Evolutionary conservation across 352 stramenopile genomes (phyloP).

Genomic region (Aphanomyces cochlioides): DNA sequence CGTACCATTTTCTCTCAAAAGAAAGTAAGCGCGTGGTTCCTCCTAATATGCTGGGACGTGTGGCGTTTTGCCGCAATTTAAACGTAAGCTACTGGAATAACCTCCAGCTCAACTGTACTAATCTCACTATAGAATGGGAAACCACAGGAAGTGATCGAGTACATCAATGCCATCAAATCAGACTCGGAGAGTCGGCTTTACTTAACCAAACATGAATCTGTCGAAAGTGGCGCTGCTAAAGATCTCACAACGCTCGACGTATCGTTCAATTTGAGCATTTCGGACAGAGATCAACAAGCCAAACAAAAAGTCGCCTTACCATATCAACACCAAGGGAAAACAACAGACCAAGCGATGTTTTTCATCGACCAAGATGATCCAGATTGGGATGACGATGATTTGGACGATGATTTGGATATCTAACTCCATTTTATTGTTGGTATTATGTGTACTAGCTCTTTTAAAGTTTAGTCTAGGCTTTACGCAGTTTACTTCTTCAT

Average conservation of each 20-base stretch:
- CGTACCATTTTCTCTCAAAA: constrained; percentile 57
- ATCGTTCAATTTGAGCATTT: constrained; percentile 72
- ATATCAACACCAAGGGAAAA: constrained; percentile 58
- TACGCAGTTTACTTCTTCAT: too few species aligned
- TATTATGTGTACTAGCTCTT: background rate
- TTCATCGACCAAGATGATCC: constrained; percentile 80
- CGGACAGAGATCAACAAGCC: constrained; percentile 46
- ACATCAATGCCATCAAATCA: background rate
- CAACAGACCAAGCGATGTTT: constrained; percentile 39
- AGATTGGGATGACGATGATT: constrained; percentile 63
- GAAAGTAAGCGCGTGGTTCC: constrained; percentile 60
- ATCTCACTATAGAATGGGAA: background rate
- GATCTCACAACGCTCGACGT: constrained; percentile 36
- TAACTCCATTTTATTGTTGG: constrained; percentile 25
- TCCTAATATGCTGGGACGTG: constrained; percentile 52
- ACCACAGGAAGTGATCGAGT: background rate
- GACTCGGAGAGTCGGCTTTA: constrained; percentile 18
- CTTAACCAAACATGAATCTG: background rate
- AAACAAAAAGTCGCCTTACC: constrained; percentile 64
- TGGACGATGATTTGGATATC: constrained; percentile 58
- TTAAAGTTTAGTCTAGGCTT: too few species aligned
- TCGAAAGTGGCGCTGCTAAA: constrained; percentile 3
- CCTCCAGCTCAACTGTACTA: background rate
- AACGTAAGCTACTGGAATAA: background rate
- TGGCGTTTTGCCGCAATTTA: constrained; percentile 52